These are phyloP conservation scores for Aspergillus quadrilineatus DNA, from an alignment of 2,329 filamentous ascomycete species.

Conservation along the genomic window DNA sequence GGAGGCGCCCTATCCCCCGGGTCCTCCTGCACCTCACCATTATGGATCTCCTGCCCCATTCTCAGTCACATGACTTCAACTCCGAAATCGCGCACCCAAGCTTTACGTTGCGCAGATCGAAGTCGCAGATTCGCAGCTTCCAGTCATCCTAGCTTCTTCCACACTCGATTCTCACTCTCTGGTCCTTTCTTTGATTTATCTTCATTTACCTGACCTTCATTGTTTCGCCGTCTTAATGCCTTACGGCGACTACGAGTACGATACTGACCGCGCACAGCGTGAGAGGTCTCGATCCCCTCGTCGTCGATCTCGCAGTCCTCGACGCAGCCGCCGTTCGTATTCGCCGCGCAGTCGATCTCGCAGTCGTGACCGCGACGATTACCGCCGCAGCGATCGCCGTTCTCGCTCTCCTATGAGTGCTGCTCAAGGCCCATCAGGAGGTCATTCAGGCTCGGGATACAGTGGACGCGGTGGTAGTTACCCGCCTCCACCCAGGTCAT, in stretches of 20 bases:
- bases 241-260: slow-evolving; percentile 29
- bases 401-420: slow-evolving; percentile 86
- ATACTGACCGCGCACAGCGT: slow-evolving; percentile 59
- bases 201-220: slow-evolving; percentile 7
- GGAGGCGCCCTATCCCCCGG: slow-evolving; percentile 11
- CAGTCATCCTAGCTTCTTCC: slow-evolving; percentile 8
- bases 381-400: slow-evolving; percentile 70
- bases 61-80: slow-evolving; percentile 12
- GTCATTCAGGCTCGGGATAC: slow-evolving; percentile 62
- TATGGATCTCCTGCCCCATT: slow-evolving; percentile 1
- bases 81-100: slow-evolving; percentile 9
- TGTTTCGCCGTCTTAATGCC: slow-evolving; percentile 21
- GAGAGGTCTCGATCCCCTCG: slow-evolving; percentile 69
- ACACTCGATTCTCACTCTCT: slow-evolving; percentile 1
- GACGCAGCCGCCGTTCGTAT: slow-evolving; percentile 72
- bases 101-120: slow-evolving; percentile 4
- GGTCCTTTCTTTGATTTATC: neutral
- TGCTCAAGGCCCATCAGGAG: slow-evolving; percentile 66
- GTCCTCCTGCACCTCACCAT: slow-evolving; percentile 5
- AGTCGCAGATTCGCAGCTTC: slow-evolving; percentile 10
- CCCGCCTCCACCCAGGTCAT: slow-evolving; percentile 65
- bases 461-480: slow-evolving; percentile 62
- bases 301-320: slow-evolving; percentile 77
- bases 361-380: slow-evolving; percentile 75
- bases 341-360: slow-evolving; percentile 76